These are phyloP conservation scores for Nitzschia palea DNA, from an alignment of 108 stramenopile genomes.

Conservation along the genomic window DNA sequence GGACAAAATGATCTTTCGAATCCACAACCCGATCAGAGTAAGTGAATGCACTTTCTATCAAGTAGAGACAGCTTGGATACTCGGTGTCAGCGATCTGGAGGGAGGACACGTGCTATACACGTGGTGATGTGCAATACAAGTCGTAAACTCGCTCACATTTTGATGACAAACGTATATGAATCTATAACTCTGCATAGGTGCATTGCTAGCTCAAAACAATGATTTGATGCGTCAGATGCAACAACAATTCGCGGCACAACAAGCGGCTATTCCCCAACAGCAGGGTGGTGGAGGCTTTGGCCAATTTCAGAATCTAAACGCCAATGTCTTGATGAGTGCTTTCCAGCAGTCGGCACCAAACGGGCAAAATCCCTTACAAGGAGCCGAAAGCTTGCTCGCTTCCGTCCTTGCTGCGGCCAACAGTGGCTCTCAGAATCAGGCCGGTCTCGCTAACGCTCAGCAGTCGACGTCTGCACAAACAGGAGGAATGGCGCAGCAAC, in stretches of 20 bases:
- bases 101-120: too few species aligned
- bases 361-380: not conserved
- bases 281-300: not conserved
- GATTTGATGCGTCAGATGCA: conserved; percentile 4
- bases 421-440: not conserved
- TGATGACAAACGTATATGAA: too few species aligned
- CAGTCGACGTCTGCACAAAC: not conserved
- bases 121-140: not conserved
- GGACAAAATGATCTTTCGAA: not conserved
- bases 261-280: not conserved
- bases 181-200: not conserved
- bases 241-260: not conserved
- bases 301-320: conserved; percentile 9
- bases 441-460: not conserved
- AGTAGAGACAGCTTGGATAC: too few species aligned
- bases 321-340: conserved; percentile 10
- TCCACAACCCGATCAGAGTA: not conserved
- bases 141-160: too few species aligned
- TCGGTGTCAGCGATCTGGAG: too few species aligned
- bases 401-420: conserved; percentile 13
- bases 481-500: not conserved
- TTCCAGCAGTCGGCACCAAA: not conserved
- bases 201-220: not conserved
- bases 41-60: too few species aligned
- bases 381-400: conserved; percentile 6